A percentile compares a stretch with the other conserved stretches of the same genome.
These are phyloP conservation scores for Fonsecaea monophora DNA, from an alignment of 2,329 filamentous ascomycete species.

Conservation along the genomic window DNA sequence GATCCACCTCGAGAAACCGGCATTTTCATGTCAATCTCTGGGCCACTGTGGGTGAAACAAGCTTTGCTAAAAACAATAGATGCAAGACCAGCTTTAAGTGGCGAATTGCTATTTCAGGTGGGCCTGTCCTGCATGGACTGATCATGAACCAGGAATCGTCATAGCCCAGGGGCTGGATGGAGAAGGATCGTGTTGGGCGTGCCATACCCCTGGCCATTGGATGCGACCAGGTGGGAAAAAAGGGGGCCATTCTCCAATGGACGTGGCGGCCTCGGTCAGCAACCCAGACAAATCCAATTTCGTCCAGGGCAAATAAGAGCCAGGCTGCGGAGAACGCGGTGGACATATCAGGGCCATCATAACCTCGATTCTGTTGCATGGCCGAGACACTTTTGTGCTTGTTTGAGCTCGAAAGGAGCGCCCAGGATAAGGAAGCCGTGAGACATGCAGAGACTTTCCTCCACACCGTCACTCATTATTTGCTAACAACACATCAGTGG, in stretches of 20 bases:
- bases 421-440: conserved; percentile 34
- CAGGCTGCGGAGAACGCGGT: conserved; percentile 12
- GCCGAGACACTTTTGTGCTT: conserved; percentile 25
- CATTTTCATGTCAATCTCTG: background rate
- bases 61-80: conserved; percentile 31
- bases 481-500: conserved; percentile 26
- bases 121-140: conserved; percentile 13
- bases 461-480: conserved; percentile 22
- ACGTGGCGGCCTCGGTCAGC: conserved; percentile 15
- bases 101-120: conserved; percentile 36
- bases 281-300: conserved; percentile 27
- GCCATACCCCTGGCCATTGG: conserved; percentile 6
- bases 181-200: background rate
- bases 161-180: conserved; percentile 1
- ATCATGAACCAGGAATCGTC: background rate
- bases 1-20: background rate
- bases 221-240: conserved; percentile 1
- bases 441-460: conserved; percentile 35
- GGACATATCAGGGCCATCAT: conserved; percentile 13
- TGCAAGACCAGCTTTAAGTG: conserved; percentile 20
- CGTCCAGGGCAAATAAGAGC: conserved; percentile 21
- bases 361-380: conserved; percentile 5
- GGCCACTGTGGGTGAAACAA: conserved; percentile 18
- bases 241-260: conserved; percentile 19
- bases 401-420: conserved; percentile 25